Evolutionary conservation across 345 rosid species (phyloP), one percentile per base, ranked within the genome.

Genomic region (Erucastrum elatum): DNA sequence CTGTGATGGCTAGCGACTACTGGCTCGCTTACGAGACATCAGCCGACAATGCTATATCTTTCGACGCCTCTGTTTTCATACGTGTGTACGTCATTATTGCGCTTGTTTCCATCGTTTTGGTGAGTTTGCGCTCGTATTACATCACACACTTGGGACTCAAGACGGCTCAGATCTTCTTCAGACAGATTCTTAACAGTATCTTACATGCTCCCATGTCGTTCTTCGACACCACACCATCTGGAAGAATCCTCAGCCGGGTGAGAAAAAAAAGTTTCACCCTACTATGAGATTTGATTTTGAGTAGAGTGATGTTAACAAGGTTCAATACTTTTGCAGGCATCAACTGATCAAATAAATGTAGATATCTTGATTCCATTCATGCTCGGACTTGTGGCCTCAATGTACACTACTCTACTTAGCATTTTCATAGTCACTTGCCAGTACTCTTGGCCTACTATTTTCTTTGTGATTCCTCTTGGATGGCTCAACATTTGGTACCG

Each of bases 181-280:
- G 71, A 9, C 91, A 87, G 76, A 92, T 94, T 68, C 94, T 94
- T 81, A 77, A 71, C 44, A 92, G 98, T 74, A 86, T 92, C 85
- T 77, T 94, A 87, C 98, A 90, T 6, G 98, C 98, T 11, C 98
- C 98, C 12, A 92, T 94, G 92, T 92, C 98, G 0, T 94, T 94
- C 82, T 94, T 94, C 27, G 98, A 94, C 78, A 92, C 98, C 79
- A 94, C 98, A 5, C 97, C 98, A 73, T 94, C 98, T 0, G 98
- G 98, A 81, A 89, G 98, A 83, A 92, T 92, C 62, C 83, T 94
- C 33, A 94, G 98, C 68, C 84, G 98, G 86, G 98, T 94, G 41
- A 35, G 41, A 81, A 85, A 86, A 86, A 67, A 1, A 63, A 15
- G 21, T 51, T 72, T 66, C 39, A n/a, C 62, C 2, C 34, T 66